Conservation (phyloP, 2,329 filamentous ascomycete genomes). For the Epichloe sibirici region DNA sequence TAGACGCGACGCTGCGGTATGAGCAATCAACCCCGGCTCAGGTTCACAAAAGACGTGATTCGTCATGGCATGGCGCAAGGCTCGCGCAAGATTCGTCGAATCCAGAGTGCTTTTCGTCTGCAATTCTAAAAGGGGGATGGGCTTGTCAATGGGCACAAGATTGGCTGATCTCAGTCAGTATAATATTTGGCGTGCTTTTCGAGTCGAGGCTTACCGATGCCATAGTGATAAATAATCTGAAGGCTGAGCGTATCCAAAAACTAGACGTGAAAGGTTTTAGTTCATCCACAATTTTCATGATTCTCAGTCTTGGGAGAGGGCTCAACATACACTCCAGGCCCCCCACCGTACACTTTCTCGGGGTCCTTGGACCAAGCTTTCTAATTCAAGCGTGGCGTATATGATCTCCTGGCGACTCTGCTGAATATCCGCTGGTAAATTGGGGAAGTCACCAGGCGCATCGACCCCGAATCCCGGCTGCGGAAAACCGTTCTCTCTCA, state of each 20-base stretch:
- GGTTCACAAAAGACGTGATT: slow-evolving; percentile 43
- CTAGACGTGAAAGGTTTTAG: slow-evolving; percentile 16
- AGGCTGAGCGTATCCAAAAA: slow-evolving; percentile 38
- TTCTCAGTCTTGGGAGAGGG: background rate
- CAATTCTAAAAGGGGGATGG: slow-evolving; percentile 34
- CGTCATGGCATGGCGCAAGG: slow-evolving; percentile 45
- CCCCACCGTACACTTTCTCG: slow-evolving; percentile 39
- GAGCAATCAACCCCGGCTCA: slow-evolving; percentile 35
- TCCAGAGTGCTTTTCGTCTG: slow-evolving; percentile 32
- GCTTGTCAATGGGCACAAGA: slow-evolving; percentile 34
- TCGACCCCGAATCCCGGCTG: slow-evolving; percentile 34
- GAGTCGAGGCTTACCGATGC: slow-evolving; percentile 25
- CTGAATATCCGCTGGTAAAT: slow-evolving; percentile 32
- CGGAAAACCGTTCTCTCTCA: slow-evolving; percentile 28
- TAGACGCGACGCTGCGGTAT: slow-evolving; percentile 40
- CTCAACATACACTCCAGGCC: slow-evolving; percentile 35
- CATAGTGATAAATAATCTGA: slow-evolving; percentile 37
- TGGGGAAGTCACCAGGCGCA: slow-evolving; percentile 33
- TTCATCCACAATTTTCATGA: background rate
- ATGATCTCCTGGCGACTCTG: slow-evolving; percentile 34
- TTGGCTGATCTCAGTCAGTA: slow-evolving; percentile 23
- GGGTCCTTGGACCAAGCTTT: slow-evolving; percentile 35
- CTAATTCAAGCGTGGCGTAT: slow-evolving; percentile 35
- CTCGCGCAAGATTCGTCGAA: slow-evolving; percentile 35
- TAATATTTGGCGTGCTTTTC: background rate